Percentiles rank a stretch among this genome's conserved stretches.
Evolutionary conservation across 345 rosid genomes (phyloP).

Genomic region (Salix udensis): DNA sequence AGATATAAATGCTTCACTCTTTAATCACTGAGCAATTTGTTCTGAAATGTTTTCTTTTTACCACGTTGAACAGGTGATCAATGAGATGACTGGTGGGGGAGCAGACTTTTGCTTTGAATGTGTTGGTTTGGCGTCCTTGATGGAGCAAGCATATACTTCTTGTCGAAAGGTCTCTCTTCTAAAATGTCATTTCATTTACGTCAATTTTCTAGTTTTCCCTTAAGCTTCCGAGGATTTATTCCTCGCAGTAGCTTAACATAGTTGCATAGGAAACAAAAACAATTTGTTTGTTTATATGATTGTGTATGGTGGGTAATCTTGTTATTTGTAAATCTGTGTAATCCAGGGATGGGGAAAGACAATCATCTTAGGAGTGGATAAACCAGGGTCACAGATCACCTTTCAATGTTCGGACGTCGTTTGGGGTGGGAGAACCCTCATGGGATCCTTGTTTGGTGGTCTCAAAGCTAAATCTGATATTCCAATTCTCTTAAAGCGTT

Average conservation of each 20-base stretch:
- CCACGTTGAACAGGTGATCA: slow-evolving; percentile 39
- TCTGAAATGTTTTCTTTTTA: not conserved
- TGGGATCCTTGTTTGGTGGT: slow-evolving; percentile 74
- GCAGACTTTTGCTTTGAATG: slow-evolving; percentile 88
- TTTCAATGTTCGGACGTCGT: slow-evolving; percentile 55
- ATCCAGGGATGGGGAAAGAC: slow-evolving; percentile 92
- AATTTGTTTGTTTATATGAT: not conserved
- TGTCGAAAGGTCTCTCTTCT: slow-evolving; percentile 55
- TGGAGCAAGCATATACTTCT: slow-evolving; percentile 62
- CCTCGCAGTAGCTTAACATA: not conserved
- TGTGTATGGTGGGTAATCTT: not conserved
- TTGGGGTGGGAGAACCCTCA: slow-evolving; percentile 48
- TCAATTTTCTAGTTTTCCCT: too few species aligned
- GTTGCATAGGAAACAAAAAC: not conserved
- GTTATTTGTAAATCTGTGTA: not conserved
- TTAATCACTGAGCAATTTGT: not conserved
- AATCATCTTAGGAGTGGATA: slow-evolving; percentile 70
- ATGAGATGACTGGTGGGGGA: slow-evolving; percentile 71
- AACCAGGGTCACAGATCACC: slow-evolving; percentile 51
- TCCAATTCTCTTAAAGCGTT: slow-evolving; percentile 68
- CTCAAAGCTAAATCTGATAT: slow-evolving; percentile 76
- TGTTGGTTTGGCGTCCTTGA: slow-evolving; percentile 53
- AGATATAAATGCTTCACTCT: not conserved
- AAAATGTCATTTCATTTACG: not conserved
- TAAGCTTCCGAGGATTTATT: not conserved